These are phyloP conservation scores for Quercus alba DNA, from an alignment of 306 rosid species.

Conservation along the genomic window DNA sequence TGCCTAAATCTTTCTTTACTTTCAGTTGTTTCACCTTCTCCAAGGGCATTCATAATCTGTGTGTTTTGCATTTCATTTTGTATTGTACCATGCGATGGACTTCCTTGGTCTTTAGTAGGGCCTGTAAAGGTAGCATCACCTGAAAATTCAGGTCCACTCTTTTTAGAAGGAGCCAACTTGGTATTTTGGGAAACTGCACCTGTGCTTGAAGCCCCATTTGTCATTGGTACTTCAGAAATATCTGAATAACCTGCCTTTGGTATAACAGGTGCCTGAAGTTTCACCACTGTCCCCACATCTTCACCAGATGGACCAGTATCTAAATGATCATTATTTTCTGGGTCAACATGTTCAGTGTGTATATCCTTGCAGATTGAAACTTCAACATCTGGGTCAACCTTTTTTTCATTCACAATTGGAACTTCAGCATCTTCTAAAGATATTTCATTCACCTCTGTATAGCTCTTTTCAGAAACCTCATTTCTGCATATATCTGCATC, in stretches of 20 bases:
- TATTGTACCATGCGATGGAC: slow-evolving; percentile 24
- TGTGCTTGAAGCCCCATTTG: slow-evolving; percentile 27
- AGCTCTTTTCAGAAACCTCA: slow-evolving; percentile 27
- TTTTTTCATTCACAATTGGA: slow-evolving; percentile 22
- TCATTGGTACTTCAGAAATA: slow-evolving; percentile 23
- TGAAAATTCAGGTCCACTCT: slow-evolving; percentile 25
- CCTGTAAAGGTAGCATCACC: slow-evolving; percentile 26
- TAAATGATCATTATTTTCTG: slow-evolving; percentile 21
- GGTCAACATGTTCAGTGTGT: slow-evolving; percentile 31
- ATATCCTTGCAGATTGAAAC: slow-evolving; percentile 30
- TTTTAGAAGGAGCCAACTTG: slow-evolving; percentile 31
- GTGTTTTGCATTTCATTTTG: slow-evolving; percentile 41
- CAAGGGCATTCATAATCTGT: slow-evolving; percentile 43
- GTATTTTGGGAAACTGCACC: slow-evolving; percentile 22
- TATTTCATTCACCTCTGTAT: slow-evolving; percentile 31
- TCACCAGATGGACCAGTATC: slow-evolving; percentile 20
- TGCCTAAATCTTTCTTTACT: slow-evolving; percentile 97
- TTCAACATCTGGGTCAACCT: slow-evolving; percentile 34
- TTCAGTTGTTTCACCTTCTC: slow-evolving; percentile 69
- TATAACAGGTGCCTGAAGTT: slow-evolving; percentile 26
- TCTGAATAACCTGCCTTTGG: slow-evolving; percentile 32
- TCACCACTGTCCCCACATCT: slow-evolving; percentile 22
- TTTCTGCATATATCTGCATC: slow-evolving; percentile 35
- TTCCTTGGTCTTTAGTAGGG: slow-evolving; percentile 37
- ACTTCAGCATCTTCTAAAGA: slow-evolving; percentile 35